Percentiles rank a stretch among this genome's conserved stretches.
Evolutionary conservation across 2,329 filamentous ascomycete species (phyloP).

Genomic region (Pseudopyricularia javanii): DNA sequence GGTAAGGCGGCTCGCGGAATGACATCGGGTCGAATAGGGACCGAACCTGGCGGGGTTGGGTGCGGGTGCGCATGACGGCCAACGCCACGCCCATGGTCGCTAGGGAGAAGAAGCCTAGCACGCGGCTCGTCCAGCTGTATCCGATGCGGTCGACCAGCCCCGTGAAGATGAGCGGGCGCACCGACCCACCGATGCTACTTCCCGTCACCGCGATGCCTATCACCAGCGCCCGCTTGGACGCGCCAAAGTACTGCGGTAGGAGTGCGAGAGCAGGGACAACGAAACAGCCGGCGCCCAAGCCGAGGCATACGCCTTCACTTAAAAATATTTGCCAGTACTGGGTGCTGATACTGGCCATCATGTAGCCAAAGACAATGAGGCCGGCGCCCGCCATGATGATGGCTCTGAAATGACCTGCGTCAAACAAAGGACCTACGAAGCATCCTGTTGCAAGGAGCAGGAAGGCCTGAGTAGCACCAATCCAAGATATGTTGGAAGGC

Average conservation of each 20-base stretch:
- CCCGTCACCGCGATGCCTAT: constrained; percentile 29
- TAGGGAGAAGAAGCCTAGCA: constrained; percentile 8
- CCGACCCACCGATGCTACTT: constrained; percentile 24
- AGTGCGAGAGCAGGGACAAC: constrained; percentile 26
- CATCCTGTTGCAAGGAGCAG: constrained; percentile 29
- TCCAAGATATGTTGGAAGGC: constrained; percentile 25
- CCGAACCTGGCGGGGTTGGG: constrained; percentile 6
- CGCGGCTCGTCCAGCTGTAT: constrained; percentile 7
- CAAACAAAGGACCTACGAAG: constrained; percentile 31
- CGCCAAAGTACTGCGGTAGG: constrained; percentile 24
- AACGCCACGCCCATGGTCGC: constrained; percentile 4
- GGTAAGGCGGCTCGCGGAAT: constrained; percentile 5
- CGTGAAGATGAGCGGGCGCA: constrained; percentile 6
- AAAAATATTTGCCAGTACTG: constrained; percentile 29
- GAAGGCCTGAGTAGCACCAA: constrained; percentile 33
- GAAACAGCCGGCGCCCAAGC: constrained; percentile 26
- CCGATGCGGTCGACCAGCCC: constrained; percentile 2
- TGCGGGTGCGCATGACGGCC: constrained; percentile 4
- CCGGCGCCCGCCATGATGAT: constrained; percentile 27
- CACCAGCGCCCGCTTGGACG: constrained; percentile 23
- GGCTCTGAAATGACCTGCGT: constrained; percentile 29
- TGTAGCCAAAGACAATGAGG: constrained; percentile 31
- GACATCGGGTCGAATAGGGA: constrained; percentile 6
- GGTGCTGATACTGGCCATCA: constrained; percentile 24
- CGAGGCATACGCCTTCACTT: constrained; percentile 27